Base-by-base conservation (phyloP, 129 eudicot species). In the Gnaphalium uliginosum region DNA sequence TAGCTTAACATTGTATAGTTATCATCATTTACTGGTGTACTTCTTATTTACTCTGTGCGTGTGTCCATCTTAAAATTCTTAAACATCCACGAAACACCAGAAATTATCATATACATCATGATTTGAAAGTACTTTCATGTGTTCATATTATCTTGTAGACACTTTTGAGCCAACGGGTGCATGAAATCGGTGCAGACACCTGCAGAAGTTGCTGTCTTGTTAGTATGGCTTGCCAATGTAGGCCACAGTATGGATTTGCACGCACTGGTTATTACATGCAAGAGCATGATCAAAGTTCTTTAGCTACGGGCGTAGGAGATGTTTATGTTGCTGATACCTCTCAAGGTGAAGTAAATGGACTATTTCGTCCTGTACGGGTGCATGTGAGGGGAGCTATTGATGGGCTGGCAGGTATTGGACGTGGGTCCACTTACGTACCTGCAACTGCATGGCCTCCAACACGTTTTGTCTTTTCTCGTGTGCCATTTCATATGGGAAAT, bases 351-450 rank as follows among this genome's bases (percentile, higher is more conserved):
- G 91, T 86, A 71, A 91, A 79, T 73, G 96, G 96, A 72, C 85
- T 77, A 64, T 86, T 89, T 75, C 89, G 99, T 79, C 97, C 99
- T 41, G 97, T 91, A 5, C 80, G 99, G 4, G 92, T 91, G 58
- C 99, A 91, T 68, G 96, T 83, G 60, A 86, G 97, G 59, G 99
- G 96, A 62, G 86, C 97, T 30, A 89, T 68, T 71, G 97, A 95
- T 68, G 99, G 99, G 68, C 83, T 95, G 72, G 99, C 97, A 73
- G 99, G 96, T 53, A 86, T 95, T 81, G 99, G 99, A 54, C 97
- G 96, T 57, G 99, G 99, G 22, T 83, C 92, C 37, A 87, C 94
- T 21, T 83, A 84, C 32, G 90, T 86, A 19, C 95, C 95, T 5
- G 82, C 90, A 59, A 76, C 89, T 65, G 84, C 94, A 66, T 91